phyloP scores from a whole-genome alignment of 1,284 basidiomycete species.

The Apiotrichum brassicae region DNA sequence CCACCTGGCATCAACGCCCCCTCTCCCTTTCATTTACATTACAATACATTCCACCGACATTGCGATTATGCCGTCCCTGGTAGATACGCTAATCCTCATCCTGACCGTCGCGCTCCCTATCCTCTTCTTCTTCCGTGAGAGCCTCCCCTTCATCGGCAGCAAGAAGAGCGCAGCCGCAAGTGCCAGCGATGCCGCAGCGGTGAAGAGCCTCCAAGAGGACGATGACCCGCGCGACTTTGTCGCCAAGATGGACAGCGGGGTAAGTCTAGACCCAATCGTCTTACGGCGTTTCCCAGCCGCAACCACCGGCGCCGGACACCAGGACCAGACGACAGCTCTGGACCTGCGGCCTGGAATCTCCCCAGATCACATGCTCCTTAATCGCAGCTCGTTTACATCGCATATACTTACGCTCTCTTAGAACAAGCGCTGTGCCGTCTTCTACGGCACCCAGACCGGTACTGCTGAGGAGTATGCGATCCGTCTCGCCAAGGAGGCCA shows the following conservation, averaged over 20 bases:
- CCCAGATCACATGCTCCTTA: too few relatives aligned
- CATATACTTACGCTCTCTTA: too few relatives aligned
- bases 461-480: constrained; percentile 95
- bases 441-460: constrained; percentile 94
- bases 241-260: constrained; percentile 78
- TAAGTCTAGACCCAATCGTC: too few relatives aligned
- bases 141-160: constrained; percentile 40
- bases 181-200: constrained; percentile 5
- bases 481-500: constrained; percentile 87
- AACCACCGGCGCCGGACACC: too few relatives aligned
- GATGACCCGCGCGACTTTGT: constrained; percentile 84
- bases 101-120: constrained; percentile 40
- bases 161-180: constrained; percentile 11
- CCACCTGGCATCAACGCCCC: too few relatives aligned
- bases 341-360: too few relatives aligned
- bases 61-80: constrained; percentile 40
- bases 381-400: too few relatives aligned
- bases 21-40: too few relatives aligned
- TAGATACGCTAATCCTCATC: constrained; percentile 37
- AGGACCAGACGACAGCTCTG: too few relatives aligned
- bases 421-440: constrained; percentile 92
- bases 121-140: constrained; percentile 41
- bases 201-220: constrained; percentile 52
- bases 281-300: too few relatives aligned
- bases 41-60: too few relatives aligned